A percentile compares a stretch with the other conserved stretches of the same genome.
Conservation (phyloP, 78 protist genomes). For the Dictyostelium discoideum region dicty_2.7 NC_007091.3:444501-445000, state of each 20-base stretch:
- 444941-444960: slow-evolving; percentile 69
- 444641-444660: neutral
- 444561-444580: slow-evolving; percentile 35
- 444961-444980: slow-evolving; percentile 91
- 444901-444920: slow-evolving; percentile 56
- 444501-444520: slow-evolving; percentile 75
- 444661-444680: neutral
- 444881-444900: slow-evolving; percentile 81
- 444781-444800: slow-evolving; percentile 75
- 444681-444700: no score
- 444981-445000: slow-evolving; percentile 35
- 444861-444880: slow-evolving; percentile 76
- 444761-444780: slow-evolving; percentile 70
- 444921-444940: slow-evolving; percentile 33
- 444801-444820: slow-evolving; percentile 83
- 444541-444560: slow-evolving; percentile 59
- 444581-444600: slow-evolving; percentile 67
- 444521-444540: slow-evolving; percentile 61
- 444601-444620: slow-evolving; percentile 69
- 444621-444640: neutral
- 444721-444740: slow-evolving; percentile 69
- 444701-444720: slow-evolving; percentile 66
- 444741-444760: slow-evolving; percentile 67
- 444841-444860: slow-evolving; percentile 80
- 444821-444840: slow-evolving; percentile 80